Conservation (phyloP, 1,284 basidiomycete species). For the Ganoderma lucidum region DNA sequence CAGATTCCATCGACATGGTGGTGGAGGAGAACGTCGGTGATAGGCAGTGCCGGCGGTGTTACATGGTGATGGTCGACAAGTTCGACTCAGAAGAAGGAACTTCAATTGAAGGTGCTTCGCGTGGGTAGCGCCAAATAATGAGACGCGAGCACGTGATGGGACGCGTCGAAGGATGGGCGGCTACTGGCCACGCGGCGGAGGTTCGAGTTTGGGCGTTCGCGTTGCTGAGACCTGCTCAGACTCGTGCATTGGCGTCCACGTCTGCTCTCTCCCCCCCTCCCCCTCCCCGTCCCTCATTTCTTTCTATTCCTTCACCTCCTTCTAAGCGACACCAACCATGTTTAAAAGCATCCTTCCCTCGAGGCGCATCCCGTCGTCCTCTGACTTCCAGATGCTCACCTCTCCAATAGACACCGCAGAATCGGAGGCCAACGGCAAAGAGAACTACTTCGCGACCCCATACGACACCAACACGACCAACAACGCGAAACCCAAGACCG, state of each 20-base stretch:
- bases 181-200: constrained; percentile 22
- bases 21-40: background rate
- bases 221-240: constrained; percentile 4
- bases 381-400: constrained; percentile 77
- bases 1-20: background rate
- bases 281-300: background rate
- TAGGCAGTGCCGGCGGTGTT: background rate
- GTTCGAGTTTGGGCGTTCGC: constrained; percentile 30
- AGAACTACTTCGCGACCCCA: constrained; percentile 58
- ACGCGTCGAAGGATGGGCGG: constrained; percentile 19
- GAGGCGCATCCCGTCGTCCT: constrained; percentile 64
- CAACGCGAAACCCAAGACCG: constrained; percentile 34
- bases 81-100: background rate
- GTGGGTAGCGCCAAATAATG: constrained; percentile 17
- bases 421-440: constrained; percentile 58
- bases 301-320: constrained; percentile 10
- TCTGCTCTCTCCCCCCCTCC: background rate
- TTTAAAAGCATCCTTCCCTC: constrained; percentile 79
- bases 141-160: constrained; percentile 31
- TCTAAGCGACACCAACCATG: constrained; percentile 57
- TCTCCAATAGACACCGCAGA: constrained; percentile 51
- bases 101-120: background rate
- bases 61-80: constrained; percentile 1
- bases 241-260: constrained; percentile 16
- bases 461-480: constrained; percentile 33